These are phyloP conservation scores for Fraxinus excelsior DNA, from an alignment of 257 asterid species.

Conservation along the genomic window DNA sequence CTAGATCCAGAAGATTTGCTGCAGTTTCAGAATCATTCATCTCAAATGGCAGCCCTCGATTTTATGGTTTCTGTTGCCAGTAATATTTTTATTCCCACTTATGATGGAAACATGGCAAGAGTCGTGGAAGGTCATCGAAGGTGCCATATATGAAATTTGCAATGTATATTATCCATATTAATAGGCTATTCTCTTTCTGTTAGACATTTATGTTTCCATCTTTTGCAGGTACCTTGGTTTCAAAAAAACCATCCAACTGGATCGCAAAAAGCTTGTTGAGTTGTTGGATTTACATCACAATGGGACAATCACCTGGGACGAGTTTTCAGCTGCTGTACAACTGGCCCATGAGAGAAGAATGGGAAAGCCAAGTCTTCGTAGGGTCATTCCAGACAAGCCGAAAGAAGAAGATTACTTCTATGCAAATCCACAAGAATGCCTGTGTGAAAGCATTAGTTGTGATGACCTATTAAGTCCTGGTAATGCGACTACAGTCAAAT, in stretches of 20 bases:
- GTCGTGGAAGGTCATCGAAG: conserved; percentile 97
- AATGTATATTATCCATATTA: too few relatives aligned
- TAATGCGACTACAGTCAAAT: conserved; percentile 38
- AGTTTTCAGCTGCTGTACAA: conserved; percentile 60
- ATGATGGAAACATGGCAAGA: conserved; percentile 96
- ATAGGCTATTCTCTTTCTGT: conserved; percentile 3
- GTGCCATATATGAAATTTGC: conserved; percentile 32
- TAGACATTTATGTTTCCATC: conserved; percentile 16
- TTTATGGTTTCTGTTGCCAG: conserved; percentile 88
- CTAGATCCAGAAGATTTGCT: conserved; percentile 62
- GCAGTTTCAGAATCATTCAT: conserved; percentile 89
- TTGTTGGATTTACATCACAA: conserved; percentile 73
- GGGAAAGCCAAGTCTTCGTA: conserved; percentile 71
- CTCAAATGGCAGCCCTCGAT: conserved; percentile 98
- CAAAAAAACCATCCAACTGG: conserved; percentile 69
- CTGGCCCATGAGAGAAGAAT: conserved; percentile 61
- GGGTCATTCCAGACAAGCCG: conserved; percentile 60
- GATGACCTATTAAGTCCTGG: conserved; percentile 41
- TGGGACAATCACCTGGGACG: conserved; percentile 66
- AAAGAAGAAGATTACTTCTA: conserved; percentile 95
- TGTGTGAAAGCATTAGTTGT: conserved; percentile 54
- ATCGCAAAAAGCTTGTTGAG: conserved; percentile 70
- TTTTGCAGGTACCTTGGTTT: conserved; percentile 82
- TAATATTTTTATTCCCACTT: conserved; percentile 77
- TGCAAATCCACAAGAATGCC: conserved; percentile 86